Percentiles rank a stretch among this genome's conserved stretches.
Evolutionary conservation across 345 rosid species (phyloP).

Genomic region (Bruguiera gymnorhiza): DNA sequence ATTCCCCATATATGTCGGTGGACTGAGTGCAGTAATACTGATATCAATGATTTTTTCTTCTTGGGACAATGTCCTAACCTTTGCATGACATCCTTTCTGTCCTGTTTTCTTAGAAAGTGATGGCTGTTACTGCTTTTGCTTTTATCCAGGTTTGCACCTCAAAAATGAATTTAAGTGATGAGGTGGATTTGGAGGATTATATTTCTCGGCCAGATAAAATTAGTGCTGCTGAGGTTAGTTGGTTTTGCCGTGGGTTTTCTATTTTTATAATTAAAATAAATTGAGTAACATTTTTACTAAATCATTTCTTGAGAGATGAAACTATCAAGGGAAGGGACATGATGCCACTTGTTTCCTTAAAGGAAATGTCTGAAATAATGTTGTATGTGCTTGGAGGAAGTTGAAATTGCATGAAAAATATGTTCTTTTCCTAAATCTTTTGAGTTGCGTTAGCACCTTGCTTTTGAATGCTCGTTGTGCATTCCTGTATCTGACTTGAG

Average conservation of each 20-base stretch:
- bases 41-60: neutral
- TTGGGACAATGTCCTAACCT: neutral
- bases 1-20: neutral
- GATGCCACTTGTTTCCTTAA: no score
- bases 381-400: no score
- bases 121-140: neutral
- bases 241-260: constrained; percentile 10
- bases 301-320: no score
- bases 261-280: neutral
- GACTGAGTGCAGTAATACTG: neutral
- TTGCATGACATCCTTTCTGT: neutral
- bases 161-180: constrained; percentile 94
- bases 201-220: constrained; percentile 98
- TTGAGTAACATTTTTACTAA: no score
- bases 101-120: neutral
- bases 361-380: no score
- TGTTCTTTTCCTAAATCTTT: no score
- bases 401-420: no score
- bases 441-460: no score
- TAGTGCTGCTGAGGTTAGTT: constrained; percentile 98
- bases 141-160: constrained; percentile 87
- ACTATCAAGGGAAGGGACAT: no score
- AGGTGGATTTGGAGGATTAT: constrained; percentile 98
- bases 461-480: neutral
- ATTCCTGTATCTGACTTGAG: no score